Percentiles rank a stretch among this genome's conserved stretches.
phyloP scores from a whole-genome alignment of 1,139 yeast genomes.

The Candida sp. region DNA sequence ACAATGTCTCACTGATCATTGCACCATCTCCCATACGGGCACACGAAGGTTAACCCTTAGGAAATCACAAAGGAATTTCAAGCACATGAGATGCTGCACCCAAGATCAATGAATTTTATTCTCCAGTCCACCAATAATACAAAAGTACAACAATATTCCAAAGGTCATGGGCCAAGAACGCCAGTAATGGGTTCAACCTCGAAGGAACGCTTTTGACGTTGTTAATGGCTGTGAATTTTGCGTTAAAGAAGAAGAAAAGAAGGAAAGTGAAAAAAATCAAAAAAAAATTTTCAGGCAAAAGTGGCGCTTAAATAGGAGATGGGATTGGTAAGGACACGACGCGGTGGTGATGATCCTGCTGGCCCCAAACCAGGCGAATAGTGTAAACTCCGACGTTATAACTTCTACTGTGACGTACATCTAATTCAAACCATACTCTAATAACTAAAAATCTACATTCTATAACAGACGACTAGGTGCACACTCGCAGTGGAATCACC shows the following conservation, averaged over 20 bases:
- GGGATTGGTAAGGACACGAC: neutral
- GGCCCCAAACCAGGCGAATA: too few species aligned
- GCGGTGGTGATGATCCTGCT: too few species aligned
- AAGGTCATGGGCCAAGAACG: conserved; percentile 80
- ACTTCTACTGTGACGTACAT: too few species aligned
- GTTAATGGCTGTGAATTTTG: conserved; percentile 72
- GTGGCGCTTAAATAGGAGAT: neutral
- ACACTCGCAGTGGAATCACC: neutral
- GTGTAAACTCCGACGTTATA: too few species aligned
- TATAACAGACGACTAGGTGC: neutral
- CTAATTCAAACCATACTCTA: neutral
- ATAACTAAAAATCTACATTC: neutral
- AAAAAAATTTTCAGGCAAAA: conserved; percentile 1
- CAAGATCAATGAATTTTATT: conserved; percentile 67
- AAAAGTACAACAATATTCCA: conserved; percentile 56
- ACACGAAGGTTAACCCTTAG: conserved; percentile 86
- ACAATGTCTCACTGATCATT: conserved; percentile 70
- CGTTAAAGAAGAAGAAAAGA: conserved; percentile 44
- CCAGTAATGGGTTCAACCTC: conserved; percentile 73
- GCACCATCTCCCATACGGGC: conserved; percentile 83
- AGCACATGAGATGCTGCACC: conserved; percentile 79
- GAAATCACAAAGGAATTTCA: conserved; percentile 35
- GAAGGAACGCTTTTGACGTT: conserved; percentile 67
- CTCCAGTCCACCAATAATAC: conserved; percentile 64
- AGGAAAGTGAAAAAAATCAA: conserved; percentile 14